Percentiles rank a stretch among this genome's conserved stretches.
Conservation (phyloP, 129 eudicot genomes). For the Rutidosis leptorrhynchoides region DNA sequence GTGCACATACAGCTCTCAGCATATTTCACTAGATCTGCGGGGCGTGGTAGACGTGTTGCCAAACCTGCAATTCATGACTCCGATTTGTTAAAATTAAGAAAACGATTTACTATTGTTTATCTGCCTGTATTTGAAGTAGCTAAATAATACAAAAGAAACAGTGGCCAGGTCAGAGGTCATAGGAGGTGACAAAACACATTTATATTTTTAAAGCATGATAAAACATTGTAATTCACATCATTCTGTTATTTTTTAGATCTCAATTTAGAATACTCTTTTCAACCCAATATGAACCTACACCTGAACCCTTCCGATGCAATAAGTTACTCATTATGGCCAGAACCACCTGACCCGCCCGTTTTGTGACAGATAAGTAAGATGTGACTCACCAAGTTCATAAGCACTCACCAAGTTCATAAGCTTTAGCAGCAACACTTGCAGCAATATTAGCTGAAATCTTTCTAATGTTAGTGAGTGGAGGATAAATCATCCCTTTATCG, state of each 20-base stretch:
- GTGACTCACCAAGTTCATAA: constrained; percentile 67
- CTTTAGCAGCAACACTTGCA: constrained; percentile 88
- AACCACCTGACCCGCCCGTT: neutral
- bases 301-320: too few species aligned
- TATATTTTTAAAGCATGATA: neutral
- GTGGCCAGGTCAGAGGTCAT: neutral
- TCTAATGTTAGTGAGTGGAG: constrained; percentile 77
- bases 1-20: constrained; percentile 91
- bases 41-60: constrained; percentile 88
- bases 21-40: constrained; percentile 61
- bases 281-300: too few species aligned
- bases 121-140: neutral
- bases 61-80: constrained; percentile 43
- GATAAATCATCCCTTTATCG: constrained; percentile 84
- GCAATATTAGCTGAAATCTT: constrained; percentile 85
- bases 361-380: neutral
- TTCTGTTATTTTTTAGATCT: neutral
- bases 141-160: neutral
- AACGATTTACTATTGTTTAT: neutral
- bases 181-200: too few species aligned
- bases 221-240: neutral
- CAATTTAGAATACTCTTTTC: neutral
- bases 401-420: too few species aligned
- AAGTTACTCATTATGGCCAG: neutral
- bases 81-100: constrained; percentile 2